Evolutionary conservation across 2,329 filamentous ascomycete species (phyloP), one percentile per base, ranked within the genome.

Genomic region (Periconia sp.): DNA sequence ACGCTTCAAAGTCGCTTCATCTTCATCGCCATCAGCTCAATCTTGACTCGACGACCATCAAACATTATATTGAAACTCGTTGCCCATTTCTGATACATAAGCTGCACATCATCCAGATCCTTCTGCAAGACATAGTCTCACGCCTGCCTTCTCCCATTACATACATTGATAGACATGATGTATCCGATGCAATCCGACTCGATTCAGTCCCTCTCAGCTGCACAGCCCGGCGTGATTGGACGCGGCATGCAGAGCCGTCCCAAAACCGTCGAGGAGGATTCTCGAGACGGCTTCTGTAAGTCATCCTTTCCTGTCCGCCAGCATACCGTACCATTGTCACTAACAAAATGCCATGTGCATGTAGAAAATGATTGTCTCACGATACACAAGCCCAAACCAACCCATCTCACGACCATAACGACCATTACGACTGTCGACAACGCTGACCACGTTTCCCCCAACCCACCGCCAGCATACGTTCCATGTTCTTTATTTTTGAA

Each of bases 41-140:
- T n/a, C 33, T n/a, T 37, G 15, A 13, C 15, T 37, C 11, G 13
- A 37, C 33, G 3, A 13, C 13, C 11, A n/a, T 37, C 10, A 37
- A 37, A 5, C 15, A n/a, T 37, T 27, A 55, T 49, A 44, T 54
- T 44, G 55, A 57, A 54, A 51, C 54, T 57, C 58, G 54, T 59
- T 58, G 45, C 57, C 45, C 49, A 57, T 59, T 48, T 55, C 54
- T 60, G 30, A 27, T 47, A 43, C 13, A 52, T 9, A n/a, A n/a
- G n/a, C 44, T 37, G n/a, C 31, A 45, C 41, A 49, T 50, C 50
- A 41, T 52, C 53, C 49, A 45, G 52, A 52, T 58, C n/a, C 53
- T 56, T 58, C 58, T 65, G 57, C 62, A 57, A 66, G 53, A 65
- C 56, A 58, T 43, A 45, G 63, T 64, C 57, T 62, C 55, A 58